Percentiles rank a stretch among this genome's conserved stretches.
phyloP scores from a whole-genome alignment of 495 filamentous ascomycete genomes.

The Elasticomyces elasticus region DNA sequence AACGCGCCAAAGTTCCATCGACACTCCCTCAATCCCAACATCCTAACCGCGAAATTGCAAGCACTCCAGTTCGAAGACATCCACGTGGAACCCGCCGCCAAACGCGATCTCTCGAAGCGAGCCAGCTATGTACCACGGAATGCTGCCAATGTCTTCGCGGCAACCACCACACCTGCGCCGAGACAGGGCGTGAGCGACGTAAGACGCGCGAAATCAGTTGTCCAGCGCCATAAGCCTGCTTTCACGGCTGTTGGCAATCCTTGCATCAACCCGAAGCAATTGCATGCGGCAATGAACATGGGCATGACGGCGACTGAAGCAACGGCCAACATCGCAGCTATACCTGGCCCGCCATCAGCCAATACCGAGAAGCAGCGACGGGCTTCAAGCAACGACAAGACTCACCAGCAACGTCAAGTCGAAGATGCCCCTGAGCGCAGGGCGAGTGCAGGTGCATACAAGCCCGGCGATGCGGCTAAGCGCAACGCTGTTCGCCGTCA shows the following conservation, averaged over 20 bases:
- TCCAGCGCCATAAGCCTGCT: neutral
- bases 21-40: neutral
- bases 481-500: neutral
- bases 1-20: neutral
- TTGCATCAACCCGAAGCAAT: constrained; percentile 1
- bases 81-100: neutral
- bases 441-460: neutral
- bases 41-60: constrained; percentile 1
- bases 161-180: neutral
- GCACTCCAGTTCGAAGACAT: neutral
- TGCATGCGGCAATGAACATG: neutral
- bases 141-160: neutral
- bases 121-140: neutral
- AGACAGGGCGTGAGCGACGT: neutral
- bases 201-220: neutral
- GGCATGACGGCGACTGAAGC: constrained; percentile 2
- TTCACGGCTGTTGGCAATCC: neutral
- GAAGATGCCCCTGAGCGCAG: neutral
- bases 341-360: neutral
- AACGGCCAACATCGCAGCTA: neutral
- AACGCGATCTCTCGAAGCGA: neutral
- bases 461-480: constrained; percentile 2
- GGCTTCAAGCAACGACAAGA: neutral
- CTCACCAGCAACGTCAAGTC: neutral
- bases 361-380: neutral